These are phyloP conservation scores for Neurospora tetraspora DNA, from an alignment of 495 filamentous ascomycete species.

Conservation along the genomic window DNA sequence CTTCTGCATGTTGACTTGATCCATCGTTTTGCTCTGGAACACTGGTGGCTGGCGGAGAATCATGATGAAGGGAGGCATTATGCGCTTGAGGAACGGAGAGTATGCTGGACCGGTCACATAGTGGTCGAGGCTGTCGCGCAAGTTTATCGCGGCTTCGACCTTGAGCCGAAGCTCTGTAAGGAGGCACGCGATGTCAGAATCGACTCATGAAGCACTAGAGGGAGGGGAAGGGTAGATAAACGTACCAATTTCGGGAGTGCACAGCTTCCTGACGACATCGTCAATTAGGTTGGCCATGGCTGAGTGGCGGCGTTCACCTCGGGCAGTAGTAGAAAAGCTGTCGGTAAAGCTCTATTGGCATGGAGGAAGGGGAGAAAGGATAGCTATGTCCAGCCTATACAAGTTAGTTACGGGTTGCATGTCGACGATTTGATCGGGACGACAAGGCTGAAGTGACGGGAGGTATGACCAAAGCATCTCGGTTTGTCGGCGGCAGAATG, in stretches of 20 bases:
- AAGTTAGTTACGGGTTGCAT: not conserved
- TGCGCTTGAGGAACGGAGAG: conserved; percentile 63
- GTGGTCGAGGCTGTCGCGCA: conserved; percentile 78
- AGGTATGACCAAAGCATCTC: not conserved
- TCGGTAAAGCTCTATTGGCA: not conserved
- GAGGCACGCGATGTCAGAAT: not conserved
- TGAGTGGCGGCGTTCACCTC: conserved; percentile 21
- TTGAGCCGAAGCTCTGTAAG: conserved; percentile 61
- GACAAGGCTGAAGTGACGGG: not conserved
- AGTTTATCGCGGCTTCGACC: conserved; percentile 62
- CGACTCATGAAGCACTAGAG: not conserved
- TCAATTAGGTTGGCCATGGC: conserved; percentile 46
- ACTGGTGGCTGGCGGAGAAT: conserved; percentile 81
- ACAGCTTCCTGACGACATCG: conserved; percentile 42
- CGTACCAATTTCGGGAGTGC: conserved; percentile 42
- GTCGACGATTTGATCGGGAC: not conserved
- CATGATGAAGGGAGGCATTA: conserved; percentile 83
- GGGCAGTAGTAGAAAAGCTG: conserved; percentile 2
- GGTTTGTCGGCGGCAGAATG: not conserved
- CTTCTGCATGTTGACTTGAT: conserved; percentile 68
- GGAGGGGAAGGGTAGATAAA: not conserved
- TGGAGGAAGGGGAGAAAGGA: not conserved
- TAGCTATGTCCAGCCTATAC: not conserved
- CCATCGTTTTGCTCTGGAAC: conserved; percentile 76
- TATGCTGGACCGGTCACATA: conserved; percentile 51